phyloP scores from a whole-genome alignment of 169 alveolate species.

The Babesia sp. region DNA sequence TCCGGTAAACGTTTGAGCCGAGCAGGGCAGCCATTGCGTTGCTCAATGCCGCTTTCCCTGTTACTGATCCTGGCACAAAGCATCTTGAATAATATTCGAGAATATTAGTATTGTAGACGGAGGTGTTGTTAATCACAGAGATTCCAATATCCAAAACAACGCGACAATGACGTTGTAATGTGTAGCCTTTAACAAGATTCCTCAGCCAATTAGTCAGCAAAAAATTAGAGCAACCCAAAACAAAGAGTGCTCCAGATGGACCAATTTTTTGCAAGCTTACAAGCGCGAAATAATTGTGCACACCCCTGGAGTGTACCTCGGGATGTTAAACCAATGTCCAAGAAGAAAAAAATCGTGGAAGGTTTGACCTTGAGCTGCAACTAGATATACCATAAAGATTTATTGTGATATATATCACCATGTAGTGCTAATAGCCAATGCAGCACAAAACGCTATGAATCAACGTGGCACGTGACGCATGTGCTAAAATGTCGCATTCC shows the following conservation, averaged over 20 bases:
- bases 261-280: neutral
- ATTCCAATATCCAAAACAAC: neutral
- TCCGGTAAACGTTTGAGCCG: neutral
- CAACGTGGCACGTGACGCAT: slow-evolving; percentile 2
- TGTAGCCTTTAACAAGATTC: neutral
- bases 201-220: neutral
- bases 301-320: neutral
- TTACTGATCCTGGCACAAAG: neutral
- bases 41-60: neutral
- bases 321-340: neutral
- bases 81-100: neutral
- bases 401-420: neutral
- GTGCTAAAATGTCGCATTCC: slow-evolving; percentile 2
- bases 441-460: neutral
- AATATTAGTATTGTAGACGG: neutral
- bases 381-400: neutral
- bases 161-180: neutral
- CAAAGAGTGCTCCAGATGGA: neutral
- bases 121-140: neutral
- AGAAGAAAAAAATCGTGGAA: slow-evolving; percentile 11
- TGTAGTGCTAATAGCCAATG: neutral
- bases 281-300: neutral
- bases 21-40: neutral
- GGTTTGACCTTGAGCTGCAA: neutral
- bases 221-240: neutral